Conservation (phyloP, 2,329 filamentous ascomycete genomes). For the Emericellopsis cladophorae region DNA sequence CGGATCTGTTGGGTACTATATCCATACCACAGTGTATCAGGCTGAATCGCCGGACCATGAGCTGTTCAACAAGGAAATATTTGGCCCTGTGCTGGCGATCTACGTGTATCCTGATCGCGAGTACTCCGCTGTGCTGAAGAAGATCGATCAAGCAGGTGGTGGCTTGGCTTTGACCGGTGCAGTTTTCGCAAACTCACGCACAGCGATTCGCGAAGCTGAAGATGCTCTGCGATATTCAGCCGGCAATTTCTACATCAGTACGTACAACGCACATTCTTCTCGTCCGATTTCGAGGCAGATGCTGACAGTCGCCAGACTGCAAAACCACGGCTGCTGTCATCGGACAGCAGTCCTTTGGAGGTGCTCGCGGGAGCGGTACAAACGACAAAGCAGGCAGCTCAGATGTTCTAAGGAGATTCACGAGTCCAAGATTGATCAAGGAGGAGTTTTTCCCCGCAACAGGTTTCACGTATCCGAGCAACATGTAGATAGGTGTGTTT, state of each 20-base stretch:
- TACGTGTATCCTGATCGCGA: conserved; percentile 33
- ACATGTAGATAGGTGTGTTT: no score
- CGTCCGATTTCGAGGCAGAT: background rate
- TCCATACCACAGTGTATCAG: conserved; percentile 33
- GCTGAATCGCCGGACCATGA: conserved; percentile 25
- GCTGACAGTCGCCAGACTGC: conserved; percentile 27
- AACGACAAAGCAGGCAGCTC: conserved; percentile 55
- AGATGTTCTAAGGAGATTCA: conserved; percentile 45
- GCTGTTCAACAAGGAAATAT: conserved; percentile 32
- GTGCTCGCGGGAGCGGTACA: conserved; percentile 49
- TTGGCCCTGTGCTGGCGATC: conserved; percentile 30
- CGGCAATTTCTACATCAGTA: conserved; percentile 62
- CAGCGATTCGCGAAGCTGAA: conserved; percentile 49
- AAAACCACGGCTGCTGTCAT: conserved; percentile 58
- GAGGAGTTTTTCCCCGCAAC: conserved; percentile 47
- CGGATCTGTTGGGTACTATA: conserved; percentile 26
- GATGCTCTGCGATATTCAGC: conserved; percentile 52
- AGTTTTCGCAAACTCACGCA: conserved; percentile 54
- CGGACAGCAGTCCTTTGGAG: conserved; percentile 55
- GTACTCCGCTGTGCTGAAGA: conserved; percentile 14
- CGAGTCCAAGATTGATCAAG: conserved; percentile 49
- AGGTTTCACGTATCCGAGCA: no score
- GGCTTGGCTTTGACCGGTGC: conserved; percentile 48
- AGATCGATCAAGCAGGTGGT: conserved; percentile 26
- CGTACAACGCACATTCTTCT: background rate